Percentiles rank a stretch among this genome's conserved stretches.
These are phyloP conservation scores for Schizophyllum commune DNA, from an alignment of 1,284 basidiomycete species.

Conservation along the genomic window DNA sequence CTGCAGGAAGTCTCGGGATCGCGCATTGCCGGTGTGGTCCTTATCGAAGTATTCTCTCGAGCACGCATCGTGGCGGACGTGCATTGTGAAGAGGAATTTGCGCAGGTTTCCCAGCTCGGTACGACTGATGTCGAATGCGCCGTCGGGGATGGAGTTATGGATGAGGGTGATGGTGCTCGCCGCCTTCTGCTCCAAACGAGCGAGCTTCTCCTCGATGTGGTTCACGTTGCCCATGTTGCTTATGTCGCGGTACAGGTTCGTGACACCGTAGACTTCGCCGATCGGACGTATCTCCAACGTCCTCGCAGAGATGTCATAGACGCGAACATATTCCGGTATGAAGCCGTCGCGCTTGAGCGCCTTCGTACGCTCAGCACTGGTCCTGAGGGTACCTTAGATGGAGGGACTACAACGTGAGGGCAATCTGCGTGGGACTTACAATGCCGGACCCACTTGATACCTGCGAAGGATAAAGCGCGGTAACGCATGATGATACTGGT, in stretches of 20 bases:
- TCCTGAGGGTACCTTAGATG: no score
- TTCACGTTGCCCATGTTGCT: conserved; percentile 15
- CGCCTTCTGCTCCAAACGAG: conserved; percentile 19
- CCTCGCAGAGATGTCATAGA: conserved; percentile 18
- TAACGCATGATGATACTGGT: neutral
- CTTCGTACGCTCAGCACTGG: neutral
- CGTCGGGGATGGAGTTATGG: conserved; percentile 8
- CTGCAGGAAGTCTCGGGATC: conserved; percentile 16
- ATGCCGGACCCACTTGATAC: neutral
- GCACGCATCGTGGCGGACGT: conserved; percentile 17
- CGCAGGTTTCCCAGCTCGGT: conserved; percentile 19
- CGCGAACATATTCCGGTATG: conserved; percentile 14
- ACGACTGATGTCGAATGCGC: conserved; percentile 15
- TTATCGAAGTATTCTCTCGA: conserved; percentile 18
- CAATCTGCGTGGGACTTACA: neutral
- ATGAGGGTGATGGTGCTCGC: conserved; percentile 15
- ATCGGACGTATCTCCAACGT: conserved; percentile 15
- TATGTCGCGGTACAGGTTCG: conserved; percentile 20
- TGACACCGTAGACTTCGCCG: conserved; percentile 18
- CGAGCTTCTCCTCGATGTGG: conserved; percentile 19
- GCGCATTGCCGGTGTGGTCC: conserved; percentile 15
- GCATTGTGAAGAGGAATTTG: conserved; percentile 27
- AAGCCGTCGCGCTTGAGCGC: neutral
- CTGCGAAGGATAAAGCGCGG: neutral
- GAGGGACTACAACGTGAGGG: no score